Evolutionary conservation across 257 asterid genomes (phyloP).

Genomic region (Nicotiana tabacum): DNA sequence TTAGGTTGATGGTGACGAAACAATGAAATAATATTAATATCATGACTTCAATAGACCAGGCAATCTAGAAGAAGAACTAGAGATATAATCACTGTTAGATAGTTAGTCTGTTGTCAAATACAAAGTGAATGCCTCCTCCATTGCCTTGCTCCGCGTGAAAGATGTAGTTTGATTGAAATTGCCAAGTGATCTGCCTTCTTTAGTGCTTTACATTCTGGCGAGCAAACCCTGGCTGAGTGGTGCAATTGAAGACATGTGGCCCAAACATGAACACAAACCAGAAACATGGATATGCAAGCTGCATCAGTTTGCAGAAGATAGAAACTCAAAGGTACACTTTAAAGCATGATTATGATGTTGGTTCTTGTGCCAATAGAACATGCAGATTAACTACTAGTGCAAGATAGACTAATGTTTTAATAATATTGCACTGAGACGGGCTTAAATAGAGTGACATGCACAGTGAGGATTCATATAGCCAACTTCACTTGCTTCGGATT

Average conservation of each 20-base stretch:
- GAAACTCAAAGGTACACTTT: constrained; percentile 15
- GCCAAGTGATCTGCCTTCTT: constrained; percentile 1
- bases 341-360: constrained; percentile 5
- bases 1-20: neutral
- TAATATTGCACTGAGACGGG: neutral
- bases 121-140: neutral
- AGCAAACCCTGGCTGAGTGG: constrained; percentile 55
- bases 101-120: neutral
- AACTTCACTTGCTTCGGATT: neutral
- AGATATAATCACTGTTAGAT: neutral
- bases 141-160: neutral
- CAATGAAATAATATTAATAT: constrained; percentile 11
- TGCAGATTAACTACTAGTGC: neutral
- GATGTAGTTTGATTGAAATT: neutral
- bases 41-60: neutral
- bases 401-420: neutral
- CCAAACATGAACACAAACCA: constrained; percentile 30
- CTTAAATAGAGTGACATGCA: neutral
- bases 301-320: constrained; percentile 33
- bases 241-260: constrained; percentile 23
- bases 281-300: constrained; percentile 36
- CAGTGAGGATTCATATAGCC: neutral
- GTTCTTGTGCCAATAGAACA: neutral
- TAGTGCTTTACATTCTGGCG: constrained; percentile 39
- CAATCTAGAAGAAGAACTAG: neutral